These are phyloP conservation scores for Strobilomyces echinocephalus DNA, from an alignment of 768 basidiomycete genomes.

Conservation along the genomic window DNA sequence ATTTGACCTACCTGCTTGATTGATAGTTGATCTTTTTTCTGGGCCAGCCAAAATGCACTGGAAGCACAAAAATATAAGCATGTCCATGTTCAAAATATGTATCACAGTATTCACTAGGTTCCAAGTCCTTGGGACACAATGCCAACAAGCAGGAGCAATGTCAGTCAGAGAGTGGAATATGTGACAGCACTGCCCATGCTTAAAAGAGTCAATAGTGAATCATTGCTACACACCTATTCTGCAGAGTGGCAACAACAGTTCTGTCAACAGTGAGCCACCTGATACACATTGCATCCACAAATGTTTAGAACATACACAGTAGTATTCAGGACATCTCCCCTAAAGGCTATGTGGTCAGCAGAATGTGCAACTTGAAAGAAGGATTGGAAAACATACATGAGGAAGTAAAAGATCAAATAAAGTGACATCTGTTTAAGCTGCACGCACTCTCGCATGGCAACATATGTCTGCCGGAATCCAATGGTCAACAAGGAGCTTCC, in stretches of 20 bases:
- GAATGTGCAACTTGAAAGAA: too few relatives aligned
- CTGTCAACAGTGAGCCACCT: slow-evolving; percentile 32
- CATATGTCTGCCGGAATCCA: slow-evolving; percentile 63
- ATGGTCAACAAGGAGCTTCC: slow-evolving; percentile 54
- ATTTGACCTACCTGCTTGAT: slow-evolving; percentile 46
- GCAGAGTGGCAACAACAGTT: slow-evolving; percentile 66
- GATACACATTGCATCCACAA: neutral
- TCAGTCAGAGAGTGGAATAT: slow-evolving; percentile 70
- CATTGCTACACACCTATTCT: slow-evolving; percentile 49
- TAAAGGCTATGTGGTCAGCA: slow-evolving; percentile 27
- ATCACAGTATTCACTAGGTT: slow-evolving; percentile 48
- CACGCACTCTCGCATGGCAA: slow-evolving; percentile 60
- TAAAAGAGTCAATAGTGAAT: neutral
- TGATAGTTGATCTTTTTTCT: slow-evolving; percentile 56
- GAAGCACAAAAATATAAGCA: neutral
- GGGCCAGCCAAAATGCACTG: slow-evolving; percentile 65
- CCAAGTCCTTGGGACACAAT: slow-evolving; percentile 61
- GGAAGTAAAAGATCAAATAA: slow-evolving; percentile 71
- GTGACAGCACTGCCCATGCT: slow-evolving; percentile 48
- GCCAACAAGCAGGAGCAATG: slow-evolving; percentile 61
- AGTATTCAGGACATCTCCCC: slow-evolving; percentile 74
- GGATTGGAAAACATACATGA: slow-evolving; percentile 49
- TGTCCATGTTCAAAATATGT: neutral
- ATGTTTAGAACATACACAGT: slow-evolving; percentile 49
- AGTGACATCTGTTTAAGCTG: slow-evolving; percentile 68